Evolutionary conservation across 768 basidiomycete species (phyloP), one percentile per base, ranked within the genome.

Genomic region (Suillus variegatus): DNA sequence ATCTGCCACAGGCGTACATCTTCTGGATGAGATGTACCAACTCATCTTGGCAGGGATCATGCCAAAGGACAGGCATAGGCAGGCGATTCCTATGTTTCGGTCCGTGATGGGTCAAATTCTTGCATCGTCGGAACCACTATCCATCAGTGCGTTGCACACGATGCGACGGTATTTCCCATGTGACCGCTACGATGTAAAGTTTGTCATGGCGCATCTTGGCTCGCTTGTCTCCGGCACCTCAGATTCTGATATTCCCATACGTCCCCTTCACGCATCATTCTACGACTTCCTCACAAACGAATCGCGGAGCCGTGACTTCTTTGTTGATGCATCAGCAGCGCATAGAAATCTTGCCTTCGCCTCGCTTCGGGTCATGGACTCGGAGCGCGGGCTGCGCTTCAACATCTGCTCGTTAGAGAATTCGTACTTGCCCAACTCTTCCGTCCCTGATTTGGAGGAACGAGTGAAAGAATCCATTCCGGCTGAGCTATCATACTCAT

Each of bases 201-300:
- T 32, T 3, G 0, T 32, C 32, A 32, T 32, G 32, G 32, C 0
- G 32, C 32, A 32, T 5, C 32, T 32, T 32, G 32, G 32, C 32
- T 32, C 32, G 32, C 32, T 32, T 32, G 32, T 32, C 32, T 32
- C 47, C n/a, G 63, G 66, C 22, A 46, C n/a, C 2, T 4, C 35
- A 1, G 51, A 47, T 18, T 25, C 4, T 3, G 14, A 36, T 13
- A 64, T 14, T 4, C 60, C 67, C 7, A 64, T 73, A 36, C 62
- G 52, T 8, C 64, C 69, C 25, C 65, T 75, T 4, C 75, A 76
- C 41, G 43, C 71, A 3, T 76, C 75, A 0, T 74, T 76, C 66
- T 60, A 58, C 12, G 76, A 77, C 43, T 77, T 72, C 61, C 66
- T 75, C 16, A 61, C 40, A 2, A 54, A 70, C 49, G 0, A 44